phyloP scores from a whole-genome alignment of 768 basidiomycete species.

The Tylopilus sp. region DNA sequence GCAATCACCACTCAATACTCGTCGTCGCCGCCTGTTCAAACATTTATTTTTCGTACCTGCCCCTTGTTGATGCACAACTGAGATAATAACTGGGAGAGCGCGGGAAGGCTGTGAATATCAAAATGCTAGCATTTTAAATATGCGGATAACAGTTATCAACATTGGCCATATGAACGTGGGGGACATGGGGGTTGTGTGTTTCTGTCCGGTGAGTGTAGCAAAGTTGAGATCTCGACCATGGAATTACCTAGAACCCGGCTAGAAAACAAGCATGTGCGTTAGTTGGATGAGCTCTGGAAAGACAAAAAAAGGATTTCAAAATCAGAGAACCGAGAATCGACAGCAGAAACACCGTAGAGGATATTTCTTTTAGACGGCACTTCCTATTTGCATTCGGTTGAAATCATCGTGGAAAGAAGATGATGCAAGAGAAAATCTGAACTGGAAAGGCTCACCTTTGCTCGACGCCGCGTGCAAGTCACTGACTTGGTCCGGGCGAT shows the following conservation, averaged over 20 bases:
- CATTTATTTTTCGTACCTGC: too few relatives aligned
- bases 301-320: not conserved
- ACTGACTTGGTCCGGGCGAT: conserved; percentile 8
- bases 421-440: not conserved
- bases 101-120: not conserved
- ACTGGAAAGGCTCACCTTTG: conserved; percentile 17
- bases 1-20: not conserved
- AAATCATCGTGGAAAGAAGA: conserved; percentile 22
- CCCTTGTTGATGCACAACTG: not conserved
- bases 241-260: not conserved
- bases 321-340: conserved; percentile 37
- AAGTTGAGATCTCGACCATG: not conserved
- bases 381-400: conserved; percentile 36
- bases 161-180: not conserved
- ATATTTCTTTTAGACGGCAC: conserved; percentile 33
- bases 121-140: conserved; percentile 17
- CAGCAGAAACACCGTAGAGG: conserved; percentile 24
- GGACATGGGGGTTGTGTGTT: too few relatives aligned
- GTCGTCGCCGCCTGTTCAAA: not conserved
- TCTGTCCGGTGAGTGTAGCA: too few relatives aligned
- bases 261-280: conserved; percentile 1
- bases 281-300: not conserved
- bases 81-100: not conserved
- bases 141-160: conserved; percentile 16
- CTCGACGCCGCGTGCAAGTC: not conserved